These are phyloP conservation scores for Jimgerdemannia flammicorona DNA, from an alignment of 192 early-diverging fungal genomes.

Conservation along the genomic window DNA sequence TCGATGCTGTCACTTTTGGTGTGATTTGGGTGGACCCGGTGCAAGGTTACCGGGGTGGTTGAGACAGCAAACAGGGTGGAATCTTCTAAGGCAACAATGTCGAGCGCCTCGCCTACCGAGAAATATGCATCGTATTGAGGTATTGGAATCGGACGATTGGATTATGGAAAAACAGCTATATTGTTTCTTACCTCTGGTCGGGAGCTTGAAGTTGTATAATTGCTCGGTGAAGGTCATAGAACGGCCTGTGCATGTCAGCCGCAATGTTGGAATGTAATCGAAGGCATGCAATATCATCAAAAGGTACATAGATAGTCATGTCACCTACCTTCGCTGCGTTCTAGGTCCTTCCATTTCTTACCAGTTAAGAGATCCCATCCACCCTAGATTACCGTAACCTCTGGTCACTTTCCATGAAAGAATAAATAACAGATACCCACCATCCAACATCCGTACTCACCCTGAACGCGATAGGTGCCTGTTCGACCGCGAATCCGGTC, in stretches of 20 bases:
- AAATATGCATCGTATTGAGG: not conserved
- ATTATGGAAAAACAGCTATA: not conserved
- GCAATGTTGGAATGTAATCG: not conserved
- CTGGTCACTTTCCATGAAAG: not conserved
- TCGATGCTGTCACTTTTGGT: constrained; percentile 46
- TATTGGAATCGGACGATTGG: not conserved
- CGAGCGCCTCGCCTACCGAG: constrained; percentile 52
- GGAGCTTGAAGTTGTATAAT: constrained; percentile 62
- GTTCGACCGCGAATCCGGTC: constrained; percentile 3
- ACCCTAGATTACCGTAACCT: constrained; percentile 17
- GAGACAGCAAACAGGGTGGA: constrained; percentile 52
- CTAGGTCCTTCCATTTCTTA: constrained; percentile 44
- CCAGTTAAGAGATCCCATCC: constrained; percentile 51
- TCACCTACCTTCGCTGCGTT: constrained; percentile 40
- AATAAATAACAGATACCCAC: constrained; percentile 10
- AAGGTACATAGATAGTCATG: no score
- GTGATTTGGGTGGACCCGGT: constrained; percentile 47
- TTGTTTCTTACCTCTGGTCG: constrained; percentile 28
- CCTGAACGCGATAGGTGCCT: constrained; percentile 23
- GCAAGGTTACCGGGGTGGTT: constrained; percentile 60
- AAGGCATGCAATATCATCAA: no score
- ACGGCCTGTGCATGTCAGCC: constrained; percentile 13
- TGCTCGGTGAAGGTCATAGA: constrained; percentile 64
- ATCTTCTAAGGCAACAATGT: constrained; percentile 47
- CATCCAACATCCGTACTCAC: constrained; percentile 6